These are phyloP conservation scores for Phlyctochytrium planicorne DNA, from an alignment of 192 early-diverging fungal genomes.

Conservation along the genomic window DNA sequence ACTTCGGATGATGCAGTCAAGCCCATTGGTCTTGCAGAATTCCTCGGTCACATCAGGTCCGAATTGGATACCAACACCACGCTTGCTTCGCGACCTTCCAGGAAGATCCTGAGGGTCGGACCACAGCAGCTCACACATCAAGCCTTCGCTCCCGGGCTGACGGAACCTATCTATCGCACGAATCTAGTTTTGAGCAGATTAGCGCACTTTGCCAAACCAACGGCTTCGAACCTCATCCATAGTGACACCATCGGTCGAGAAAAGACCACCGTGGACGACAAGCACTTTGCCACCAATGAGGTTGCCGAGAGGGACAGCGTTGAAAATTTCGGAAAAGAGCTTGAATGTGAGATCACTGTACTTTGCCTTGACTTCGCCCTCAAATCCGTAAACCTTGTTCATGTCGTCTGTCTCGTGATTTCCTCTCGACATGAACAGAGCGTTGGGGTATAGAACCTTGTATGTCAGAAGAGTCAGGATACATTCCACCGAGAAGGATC, in stretches of 20 bases:
- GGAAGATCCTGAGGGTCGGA: slow-evolving; percentile 86
- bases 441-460: slow-evolving; percentile 85
- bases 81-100: slow-evolving; percentile 85
- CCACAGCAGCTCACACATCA: slow-evolving; percentile 98
- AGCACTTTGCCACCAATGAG: slow-evolving; percentile 90
- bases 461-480: slow-evolving; percentile 87
- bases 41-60: slow-evolving; percentile 95
- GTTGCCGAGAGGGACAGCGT: slow-evolving; percentile 89
- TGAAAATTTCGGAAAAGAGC: slow-evolving; percentile 93
- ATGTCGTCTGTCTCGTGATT: slow-evolving; percentile 99
- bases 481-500: slow-evolving; percentile 96
- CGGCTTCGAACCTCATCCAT: slow-evolving; percentile 65
- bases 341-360: slow-evolving; percentile 90
- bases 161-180: slow-evolving; percentile 80
- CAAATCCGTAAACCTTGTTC: slow-evolving; percentile 99
- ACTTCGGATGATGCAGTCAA: slow-evolving; percentile 89
- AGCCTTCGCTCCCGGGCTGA: slow-evolving; percentile 70
- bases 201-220: slow-evolving; percentile 9
- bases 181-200: slow-evolving; percentile 40
- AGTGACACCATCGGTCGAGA: slow-evolving; percentile 85
- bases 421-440: slow-evolving; percentile 85
- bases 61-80: slow-evolving; percentile 94
- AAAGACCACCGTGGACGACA: slow-evolving; percentile 96
- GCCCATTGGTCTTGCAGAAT: slow-evolving; percentile 81
- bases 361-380: slow-evolving; percentile 96